Evolutionary conservation across 2,329 filamentous ascomycete species (phyloP).

Genomic region (Aspergillus melleus): DNA sequence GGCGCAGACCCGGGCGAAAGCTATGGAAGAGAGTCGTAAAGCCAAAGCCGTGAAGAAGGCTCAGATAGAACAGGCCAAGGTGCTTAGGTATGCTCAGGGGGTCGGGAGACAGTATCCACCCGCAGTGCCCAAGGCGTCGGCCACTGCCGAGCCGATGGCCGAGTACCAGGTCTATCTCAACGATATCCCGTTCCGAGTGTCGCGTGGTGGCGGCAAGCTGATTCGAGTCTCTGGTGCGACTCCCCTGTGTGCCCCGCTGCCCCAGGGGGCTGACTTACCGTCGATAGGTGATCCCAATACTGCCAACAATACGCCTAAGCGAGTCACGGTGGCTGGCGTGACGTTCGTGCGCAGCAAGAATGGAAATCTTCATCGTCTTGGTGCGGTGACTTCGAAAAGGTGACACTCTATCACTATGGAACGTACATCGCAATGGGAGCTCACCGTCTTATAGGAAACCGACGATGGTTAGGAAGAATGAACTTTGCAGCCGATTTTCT

Average conservation of each 20-base stretch:
- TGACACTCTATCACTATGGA: slow-evolving; percentile 42
- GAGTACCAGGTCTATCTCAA: slow-evolving; percentile 67
- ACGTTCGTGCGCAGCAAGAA: slow-evolving; percentile 83
- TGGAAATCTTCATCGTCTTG: slow-evolving; percentile 79
- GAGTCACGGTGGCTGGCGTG: slow-evolving; percentile 70
- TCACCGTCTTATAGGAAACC: slow-evolving; percentile 31
- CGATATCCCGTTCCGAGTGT: slow-evolving; percentile 71
- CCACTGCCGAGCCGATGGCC: slow-evolving; percentile 33
- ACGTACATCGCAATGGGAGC: slow-evolving; percentile 5
- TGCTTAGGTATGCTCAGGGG: slow-evolving; percentile 41
- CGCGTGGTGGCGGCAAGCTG: slow-evolving; percentile 79
- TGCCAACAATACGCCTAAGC: slow-evolving; percentile 71
- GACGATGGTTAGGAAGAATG: slow-evolving; percentile 64
- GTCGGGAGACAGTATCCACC: slow-evolving; percentile 22
- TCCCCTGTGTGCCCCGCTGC: slow-evolving; percentile 5
- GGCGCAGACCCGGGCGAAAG: slow-evolving; percentile 64
- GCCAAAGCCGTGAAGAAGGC: slow-evolving; percentile 54
- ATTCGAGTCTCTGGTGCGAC: slow-evolving; percentile 69
- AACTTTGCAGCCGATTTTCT: slow-evolving; percentile 68
- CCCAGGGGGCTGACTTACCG: slow-evolving; percentile 47
- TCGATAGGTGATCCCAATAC: slow-evolving; percentile 57
- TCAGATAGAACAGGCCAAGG: slow-evolving; percentile 52
- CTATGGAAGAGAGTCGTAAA: slow-evolving; percentile 67
- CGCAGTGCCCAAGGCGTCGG: slow-evolving; percentile 23
- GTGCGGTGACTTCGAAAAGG: slow-evolving; percentile 73